Percentiles rank a stretch among this genome's conserved stretches.
These are phyloP conservation scores for Diplocarpon mali DNA, from an alignment of 2,329 filamentous ascomycete species.

Conservation along the genomic window DNA sequence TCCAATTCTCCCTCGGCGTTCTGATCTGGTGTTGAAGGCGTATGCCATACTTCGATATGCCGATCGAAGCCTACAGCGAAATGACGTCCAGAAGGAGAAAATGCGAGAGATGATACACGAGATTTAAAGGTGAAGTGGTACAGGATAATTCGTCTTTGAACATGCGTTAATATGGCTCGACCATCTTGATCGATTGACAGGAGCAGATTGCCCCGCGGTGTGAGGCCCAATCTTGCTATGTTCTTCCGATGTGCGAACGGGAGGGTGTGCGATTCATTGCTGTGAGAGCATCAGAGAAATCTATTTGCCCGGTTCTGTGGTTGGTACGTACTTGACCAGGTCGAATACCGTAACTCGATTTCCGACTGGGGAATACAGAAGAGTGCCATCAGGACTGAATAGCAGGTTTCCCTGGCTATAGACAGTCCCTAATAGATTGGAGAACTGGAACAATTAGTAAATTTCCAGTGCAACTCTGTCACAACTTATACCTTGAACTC, in stretches of 20 bases:
- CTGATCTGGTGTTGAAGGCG: conserved; percentile 77
- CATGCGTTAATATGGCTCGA: conserved; percentile 83
- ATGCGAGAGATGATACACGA: conserved; percentile 72
- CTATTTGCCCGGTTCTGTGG: not conserved
- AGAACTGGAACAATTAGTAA: conserved; percentile 55
- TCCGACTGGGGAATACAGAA: conserved; percentile 89
- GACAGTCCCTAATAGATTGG: conserved; percentile 94
- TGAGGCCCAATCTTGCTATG: conserved; percentile 77
- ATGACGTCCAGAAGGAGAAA: conserved; percentile 81
- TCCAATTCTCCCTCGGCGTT: conserved; percentile 73
- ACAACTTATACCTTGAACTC: conserved; percentile 71
- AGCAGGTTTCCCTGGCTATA: conserved; percentile 96
- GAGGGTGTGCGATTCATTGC: conserved; percentile 79
- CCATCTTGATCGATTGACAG: conserved; percentile 92
- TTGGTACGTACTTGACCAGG: conserved; percentile 63
- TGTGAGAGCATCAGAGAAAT: conserved; percentile 27
- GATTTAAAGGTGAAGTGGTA: conserved; percentile 93
- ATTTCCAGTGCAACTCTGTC: not conserved
- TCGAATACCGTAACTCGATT: conserved; percentile 96
- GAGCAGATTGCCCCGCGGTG: conserved; percentile 81
- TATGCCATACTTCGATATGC: conserved; percentile 91
- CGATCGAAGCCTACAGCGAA: conserved; percentile 84
- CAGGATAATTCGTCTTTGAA: conserved; percentile 72
- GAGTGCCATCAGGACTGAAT: conserved; percentile 92
- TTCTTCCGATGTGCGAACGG: conserved; percentile 91